Percentiles rank a stretch among this genome's conserved stretches.
phyloP scores from a whole-genome alignment of 163 green algal genomes.

The Volvox carteri region DNA sequence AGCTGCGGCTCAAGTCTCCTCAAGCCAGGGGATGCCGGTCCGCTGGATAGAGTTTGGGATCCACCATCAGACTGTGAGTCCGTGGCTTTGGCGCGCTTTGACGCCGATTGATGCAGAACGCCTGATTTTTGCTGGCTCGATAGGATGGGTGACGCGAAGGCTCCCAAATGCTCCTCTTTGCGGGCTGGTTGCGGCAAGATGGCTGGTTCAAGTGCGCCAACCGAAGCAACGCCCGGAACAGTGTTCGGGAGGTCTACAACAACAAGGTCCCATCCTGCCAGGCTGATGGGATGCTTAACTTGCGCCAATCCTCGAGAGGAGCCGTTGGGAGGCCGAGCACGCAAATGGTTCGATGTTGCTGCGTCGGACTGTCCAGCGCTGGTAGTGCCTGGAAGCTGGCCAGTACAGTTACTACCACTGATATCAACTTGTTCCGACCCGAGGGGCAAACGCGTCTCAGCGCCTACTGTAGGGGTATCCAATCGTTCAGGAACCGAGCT shows the following conservation, averaged over 20 bases:
- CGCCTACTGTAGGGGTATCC: background rate
- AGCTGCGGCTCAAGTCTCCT: too few relatives aligned
- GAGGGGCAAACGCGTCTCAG: background rate
- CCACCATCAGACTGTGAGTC: background rate
- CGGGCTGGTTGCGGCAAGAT: too few relatives aligned
- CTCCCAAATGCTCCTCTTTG: background rate
- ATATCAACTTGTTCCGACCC: background rate
- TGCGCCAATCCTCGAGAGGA: background rate
- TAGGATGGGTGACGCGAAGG: background rate
- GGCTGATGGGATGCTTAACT: background rate
- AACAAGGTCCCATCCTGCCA: background rate
- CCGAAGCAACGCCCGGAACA: background rate
- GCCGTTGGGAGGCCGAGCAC: background rate
- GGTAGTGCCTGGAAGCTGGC: too few relatives aligned
- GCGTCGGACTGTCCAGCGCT: background rate
- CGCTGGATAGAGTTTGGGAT: background rate
- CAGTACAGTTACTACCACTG: background rate
- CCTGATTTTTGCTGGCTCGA: background rate
- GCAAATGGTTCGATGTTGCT: slow-evolving; percentile 6
- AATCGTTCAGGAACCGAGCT: background rate
- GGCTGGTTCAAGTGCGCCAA: background rate
- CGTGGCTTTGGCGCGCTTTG: background rate
- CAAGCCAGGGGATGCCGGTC: background rate
- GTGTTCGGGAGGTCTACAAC: background rate
- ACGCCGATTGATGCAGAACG: background rate